phyloP scores from a whole-genome alignment of 202 grass and related monocot species.

The Dendrocalamus latiflorus region DNA sequence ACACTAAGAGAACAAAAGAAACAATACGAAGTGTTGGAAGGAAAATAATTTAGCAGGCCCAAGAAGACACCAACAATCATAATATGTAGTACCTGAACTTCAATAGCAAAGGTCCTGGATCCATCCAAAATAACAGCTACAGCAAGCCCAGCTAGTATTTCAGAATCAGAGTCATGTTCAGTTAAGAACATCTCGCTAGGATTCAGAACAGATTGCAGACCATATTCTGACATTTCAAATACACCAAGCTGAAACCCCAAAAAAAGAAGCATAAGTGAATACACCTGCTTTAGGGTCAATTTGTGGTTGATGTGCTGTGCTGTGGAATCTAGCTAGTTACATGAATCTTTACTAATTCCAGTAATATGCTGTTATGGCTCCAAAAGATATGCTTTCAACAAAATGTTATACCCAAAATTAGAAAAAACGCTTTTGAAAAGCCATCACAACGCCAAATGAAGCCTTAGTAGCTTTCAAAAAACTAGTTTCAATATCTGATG shows the following conservation, averaged over 20 bases:
- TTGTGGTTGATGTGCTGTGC: not conserved
- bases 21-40: not conserved
- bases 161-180: slow-evolving; percentile 71
- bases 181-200: slow-evolving; percentile 89
- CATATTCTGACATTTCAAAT: slow-evolving; percentile 81
- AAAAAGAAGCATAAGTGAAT: slow-evolving; percentile 5
- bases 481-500: not conserved
- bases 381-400: not conserved
- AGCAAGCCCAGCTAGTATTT: slow-evolving; percentile 80
- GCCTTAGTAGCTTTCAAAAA: not conserved
- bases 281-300: not conserved
- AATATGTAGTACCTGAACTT: slow-evolving; percentile 77
- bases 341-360: not conserved
- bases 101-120: slow-evolving; percentile 76
- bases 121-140: slow-evolving; percentile 85
- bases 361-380: not conserved
- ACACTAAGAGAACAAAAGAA: slow-evolving; percentile 1
- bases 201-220: slow-evolving; percentile 81
- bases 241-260: slow-evolving; percentile 98
- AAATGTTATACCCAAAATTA: not conserved
- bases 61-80: not conserved
- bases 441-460: not conserved
- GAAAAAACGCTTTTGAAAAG: not conserved
- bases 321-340: not conserved
- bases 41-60: slow-evolving; percentile 17